These are phyloP conservation scores for Mollisiaceae sp. DNA, from an alignment of 2,329 filamentous ascomycete species.

Conservation along the genomic window DNA sequence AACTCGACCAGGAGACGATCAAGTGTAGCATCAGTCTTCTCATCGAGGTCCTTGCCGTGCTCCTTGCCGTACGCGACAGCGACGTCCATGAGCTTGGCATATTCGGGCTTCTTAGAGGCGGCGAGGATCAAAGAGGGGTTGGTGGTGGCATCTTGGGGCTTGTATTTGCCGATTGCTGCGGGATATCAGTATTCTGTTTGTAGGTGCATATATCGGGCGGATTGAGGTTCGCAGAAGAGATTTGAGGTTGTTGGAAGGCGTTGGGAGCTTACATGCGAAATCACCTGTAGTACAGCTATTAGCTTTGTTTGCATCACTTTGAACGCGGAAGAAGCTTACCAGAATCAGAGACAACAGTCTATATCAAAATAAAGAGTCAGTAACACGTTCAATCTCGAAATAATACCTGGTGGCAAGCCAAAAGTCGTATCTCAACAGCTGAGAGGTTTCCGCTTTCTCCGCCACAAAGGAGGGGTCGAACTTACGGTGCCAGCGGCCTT, in stretches of 20 bases:
- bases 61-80: conserved; percentile 87
- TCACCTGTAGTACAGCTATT: conserved; percentile 59
- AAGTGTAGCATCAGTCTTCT: conserved; percentile 87
- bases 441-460: conserved; percentile 22
- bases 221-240: conserved; percentile 2
- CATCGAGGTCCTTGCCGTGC: conserved; percentile 69
- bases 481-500: conserved; percentile 96
- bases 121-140: conserved; percentile 99
- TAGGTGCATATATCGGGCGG: background rate
- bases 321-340: conserved; percentile 59
- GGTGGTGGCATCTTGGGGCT: conserved; percentile 99
- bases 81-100: conserved; percentile 86
- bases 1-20: conserved; percentile 97
- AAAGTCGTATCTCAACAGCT: conserved; percentile 20
- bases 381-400: conserved; percentile 16
- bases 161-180: conserved; percentile 96
- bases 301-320: conserved; percentile 27
- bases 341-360: conserved; percentile 97
- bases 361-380: conserved; percentile 35
- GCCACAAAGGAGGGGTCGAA: conserved; percentile 44
- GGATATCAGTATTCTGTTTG: conserved; percentile 25
- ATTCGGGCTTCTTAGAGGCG: conserved; percentile 97
- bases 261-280: conserved; percentile 70
- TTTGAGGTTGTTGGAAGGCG: conserved; percentile 22
- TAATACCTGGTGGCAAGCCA: background rate